Percentiles rank a stretch among this genome's conserved stretches.
Conservation (phyloP, 2,329 filamentous ascomycete genomes). For the Alternaria viburni region DNA sequence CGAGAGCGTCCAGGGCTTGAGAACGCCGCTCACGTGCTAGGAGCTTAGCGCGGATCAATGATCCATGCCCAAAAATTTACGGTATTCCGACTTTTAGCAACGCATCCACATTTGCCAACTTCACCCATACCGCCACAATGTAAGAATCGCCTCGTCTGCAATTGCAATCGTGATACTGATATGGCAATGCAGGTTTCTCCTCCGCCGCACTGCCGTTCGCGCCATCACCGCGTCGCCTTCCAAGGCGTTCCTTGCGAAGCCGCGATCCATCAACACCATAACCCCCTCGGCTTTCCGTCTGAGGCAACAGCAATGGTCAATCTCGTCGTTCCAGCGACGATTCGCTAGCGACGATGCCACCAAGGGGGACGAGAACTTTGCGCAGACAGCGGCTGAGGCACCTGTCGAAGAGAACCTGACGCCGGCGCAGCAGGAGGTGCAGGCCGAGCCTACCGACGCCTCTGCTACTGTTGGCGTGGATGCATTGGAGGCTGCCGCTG, state of each 20-base stretch:
- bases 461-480: constrained; percentile 35
- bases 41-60: constrained; percentile 3
- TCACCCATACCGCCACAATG: constrained; percentile 20
- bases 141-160: constrained; percentile 6
- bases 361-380: constrained; percentile 47
- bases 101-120: background rate
- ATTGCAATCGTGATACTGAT: constrained; percentile 6
- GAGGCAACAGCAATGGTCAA: constrained; percentile 49
- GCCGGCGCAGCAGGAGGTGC: constrained; percentile 31
- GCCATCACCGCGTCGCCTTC: constrained; percentile 58
- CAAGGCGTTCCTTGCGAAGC: constrained; percentile 51
- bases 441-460: constrained; percentile 32
- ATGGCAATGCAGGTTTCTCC: constrained; percentile 58
- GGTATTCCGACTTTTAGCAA: background rate
- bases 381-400: constrained; percentile 45
- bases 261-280: constrained; percentile 44
- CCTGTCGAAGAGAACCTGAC: constrained; percentile 44
- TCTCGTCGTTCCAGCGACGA: constrained; percentile 53
- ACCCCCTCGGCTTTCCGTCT: constrained; percentile 39
- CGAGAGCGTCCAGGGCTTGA: background rate
- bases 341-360: constrained; percentile 57
- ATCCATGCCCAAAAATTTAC: constrained; percentile 14
- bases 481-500: constrained; percentile 26
- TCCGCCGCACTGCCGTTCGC: constrained; percentile 65
- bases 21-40: constrained; percentile 3